A percentile compares a stretch with the other conserved stretches of the same genome.
These are phyloP conservation scores for Plectosphaerella sp. DNA, from an alignment of 2,329 filamentous ascomycete species.

Conservation along the genomic window DNA sequence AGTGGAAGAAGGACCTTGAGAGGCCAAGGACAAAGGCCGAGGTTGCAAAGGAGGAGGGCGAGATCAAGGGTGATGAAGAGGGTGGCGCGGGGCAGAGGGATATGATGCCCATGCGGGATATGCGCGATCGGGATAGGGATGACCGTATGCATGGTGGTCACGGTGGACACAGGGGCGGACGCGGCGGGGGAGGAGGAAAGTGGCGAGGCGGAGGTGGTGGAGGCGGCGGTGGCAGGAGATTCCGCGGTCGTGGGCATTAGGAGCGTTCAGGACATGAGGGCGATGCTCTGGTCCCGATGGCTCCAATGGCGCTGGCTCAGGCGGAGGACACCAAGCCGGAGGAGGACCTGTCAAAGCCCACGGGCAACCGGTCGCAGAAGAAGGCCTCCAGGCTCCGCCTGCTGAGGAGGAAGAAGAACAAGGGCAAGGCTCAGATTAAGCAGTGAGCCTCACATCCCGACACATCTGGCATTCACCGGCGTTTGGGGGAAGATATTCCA, in stretches of 20 bases:
- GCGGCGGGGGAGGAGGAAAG: constrained; percentile 27
- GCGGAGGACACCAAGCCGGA: too few species aligned
- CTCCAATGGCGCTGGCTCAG: too few species aligned
- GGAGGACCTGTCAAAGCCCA: too few species aligned
- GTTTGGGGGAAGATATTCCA: too few species aligned
- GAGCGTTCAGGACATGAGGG: constrained; percentile 11
- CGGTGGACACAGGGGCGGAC: constrained; percentile 15
- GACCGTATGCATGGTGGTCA: constrained; percentile 18
- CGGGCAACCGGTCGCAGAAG: too few species aligned
- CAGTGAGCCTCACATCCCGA: too few species aligned
- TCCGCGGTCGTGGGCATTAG: constrained; percentile 21
- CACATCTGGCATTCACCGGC: too few species aligned
- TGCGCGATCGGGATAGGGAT: constrained; percentile 31
- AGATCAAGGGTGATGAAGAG: constrained; percentile 36
- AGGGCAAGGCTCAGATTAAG: too few species aligned
- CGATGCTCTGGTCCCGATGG: too few species aligned
- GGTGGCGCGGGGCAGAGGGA: constrained; percentile 22
- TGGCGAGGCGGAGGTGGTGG: constrained; percentile 18
- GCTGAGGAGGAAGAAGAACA: too few species aligned
- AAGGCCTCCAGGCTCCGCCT: too few species aligned
- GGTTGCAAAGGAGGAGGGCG: constrained; percentile 46
- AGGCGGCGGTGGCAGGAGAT: constrained; percentile 25
- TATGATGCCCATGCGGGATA: constrained; percentile 24
- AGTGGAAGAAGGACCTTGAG: constrained; percentile 73
- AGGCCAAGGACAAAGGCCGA: constrained; percentile 68